A percentile compares a stretch with the other conserved stretches of the same genome.
These are phyloP conservation scores for Aspergillus sclerotiicarbonarius DNA, from an alignment of 495 filamentous ascomycete species.

Conservation along the genomic window DNA sequence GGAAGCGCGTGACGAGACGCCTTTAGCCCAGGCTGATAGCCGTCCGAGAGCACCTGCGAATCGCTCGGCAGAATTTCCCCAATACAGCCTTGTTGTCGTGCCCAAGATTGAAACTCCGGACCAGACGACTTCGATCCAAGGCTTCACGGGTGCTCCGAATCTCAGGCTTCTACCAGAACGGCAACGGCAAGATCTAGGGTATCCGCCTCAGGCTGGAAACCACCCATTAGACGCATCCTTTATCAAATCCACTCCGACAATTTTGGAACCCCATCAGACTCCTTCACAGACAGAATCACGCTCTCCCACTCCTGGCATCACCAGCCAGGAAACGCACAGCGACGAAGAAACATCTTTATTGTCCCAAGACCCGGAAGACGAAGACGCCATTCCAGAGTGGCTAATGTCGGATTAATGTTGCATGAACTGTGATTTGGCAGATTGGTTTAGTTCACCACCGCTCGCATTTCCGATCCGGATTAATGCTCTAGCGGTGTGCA, in stretches of 20 bases:
- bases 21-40: background rate
- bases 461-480: no score
- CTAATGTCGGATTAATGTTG: constrained; percentile 39
- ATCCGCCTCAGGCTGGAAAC: background rate
- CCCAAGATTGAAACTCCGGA: constrained; percentile 12
- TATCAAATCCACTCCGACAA: background rate
- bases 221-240: background rate
- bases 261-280: constrained; percentile 21
- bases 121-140: background rate
- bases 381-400: constrained; percentile 68
- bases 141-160: background rate
- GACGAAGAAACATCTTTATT: constrained; percentile 46
- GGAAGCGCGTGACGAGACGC: constrained; percentile 11
- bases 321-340: constrained; percentile 28
- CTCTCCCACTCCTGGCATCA: constrained; percentile 5
- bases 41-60: background rate
- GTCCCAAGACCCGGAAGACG: constrained; percentile 65
- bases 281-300: constrained; percentile 19
- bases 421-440: background rate
- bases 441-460: no score
- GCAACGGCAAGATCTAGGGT: background rate
- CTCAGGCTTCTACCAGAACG: background rate
- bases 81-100: constrained; percentile 37
- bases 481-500: no score
- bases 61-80: constrained; percentile 12